Conservation (phyloP, 1,139 yeast genomes). For the Magnusiomyces fungicola region DNA sequence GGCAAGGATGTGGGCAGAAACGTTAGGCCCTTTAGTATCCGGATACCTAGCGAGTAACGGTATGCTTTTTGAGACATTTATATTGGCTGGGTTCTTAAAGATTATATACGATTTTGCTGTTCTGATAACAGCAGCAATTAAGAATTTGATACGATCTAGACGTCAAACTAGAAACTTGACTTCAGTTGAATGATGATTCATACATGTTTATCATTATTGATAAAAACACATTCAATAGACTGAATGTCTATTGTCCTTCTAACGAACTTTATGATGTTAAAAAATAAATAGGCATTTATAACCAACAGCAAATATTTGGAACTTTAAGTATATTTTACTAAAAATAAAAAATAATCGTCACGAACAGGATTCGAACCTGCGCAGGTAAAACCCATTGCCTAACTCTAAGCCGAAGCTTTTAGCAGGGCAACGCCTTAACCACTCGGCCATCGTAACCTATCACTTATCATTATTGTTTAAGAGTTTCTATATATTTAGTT, state of each 20-base stretch:
- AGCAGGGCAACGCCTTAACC: slow-evolving; percentile 88
- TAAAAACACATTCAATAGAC: no score
- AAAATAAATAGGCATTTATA: no score
- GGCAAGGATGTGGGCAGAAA: no score
- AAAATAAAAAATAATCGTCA: slow-evolving; percentile 48
- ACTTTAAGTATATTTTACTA: not conserved
- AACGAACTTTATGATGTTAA: no score
- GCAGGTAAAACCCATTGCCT: slow-evolving; percentile 82
- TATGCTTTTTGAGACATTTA: slow-evolving; percentile 49
- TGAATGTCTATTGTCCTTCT: no score
- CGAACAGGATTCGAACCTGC: slow-evolving; percentile 90
- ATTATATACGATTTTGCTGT: slow-evolving; percentile 28
- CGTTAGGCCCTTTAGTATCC: slow-evolving; percentile 73
- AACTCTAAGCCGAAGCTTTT: slow-evolving; percentile 37
- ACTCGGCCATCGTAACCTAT: slow-evolving; percentile 74
- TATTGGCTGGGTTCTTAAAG: slow-evolving; percentile 53
- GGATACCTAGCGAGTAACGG: slow-evolving; percentile 59
- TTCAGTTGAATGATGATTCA: no score
- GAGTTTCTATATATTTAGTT: no score
- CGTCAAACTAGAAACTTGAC: no score
- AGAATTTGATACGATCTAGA: not conserved
- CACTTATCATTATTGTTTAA: no score
- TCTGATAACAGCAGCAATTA: slow-evolving; percentile 12
- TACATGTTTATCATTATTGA: no score
- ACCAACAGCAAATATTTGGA: no score